Base-by-base conservation (phyloP, 2,329 filamentous ascomycete species). In the Fusarium citri region DNA sequence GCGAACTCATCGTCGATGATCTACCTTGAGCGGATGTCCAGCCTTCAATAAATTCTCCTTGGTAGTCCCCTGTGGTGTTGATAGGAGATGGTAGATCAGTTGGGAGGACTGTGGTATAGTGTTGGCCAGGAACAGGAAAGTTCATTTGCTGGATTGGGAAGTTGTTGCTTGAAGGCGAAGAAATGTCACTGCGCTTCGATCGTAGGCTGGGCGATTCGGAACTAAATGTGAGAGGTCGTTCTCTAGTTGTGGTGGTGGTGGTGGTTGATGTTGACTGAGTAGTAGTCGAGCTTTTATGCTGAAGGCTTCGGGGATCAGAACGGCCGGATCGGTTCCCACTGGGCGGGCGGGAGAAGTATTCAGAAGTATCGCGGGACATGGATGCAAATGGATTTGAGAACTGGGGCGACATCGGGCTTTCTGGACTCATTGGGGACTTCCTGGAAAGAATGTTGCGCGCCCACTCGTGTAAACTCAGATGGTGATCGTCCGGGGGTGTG, bases 151-250 rank as follows among this genome's bases (percentile, higher is more conserved):
- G 78, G 15, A 73, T 74, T 14, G 82, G 80, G 46, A 82, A 81
- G 66, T 83, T 83, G 37, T 81, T 84, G 63, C 83, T 87, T 18
- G 85, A 84, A 15, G 86, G 86, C 6, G 86, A 87, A 4, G 89
- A 91, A 5, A 91, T 75, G 68, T 91, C 89, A 67, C 89, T 91
- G 31, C 85, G 84, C 67, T 86, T 87, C 6, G 89, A 91, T 20
- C 87, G 85, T 50, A 91, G 76, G 71, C 88, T 91, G 0, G 86
- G 87, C 2, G 88, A 87, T 43, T 86, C 87, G 3, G 88, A 89
- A 63, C 83, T 83, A 54, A 87, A 84, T 1, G 85, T 85, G 7
- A 84, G 78, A 0, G 86, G 84, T 3, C 83, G 81, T 20, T 88
- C 86, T 37, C 81, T 79, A 26, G 79, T 78, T 25, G 83, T 83